Evolutionary conservation across 257 asterid genomes (phyloP).

Genomic region (Solanum stenotomum): DNA sequence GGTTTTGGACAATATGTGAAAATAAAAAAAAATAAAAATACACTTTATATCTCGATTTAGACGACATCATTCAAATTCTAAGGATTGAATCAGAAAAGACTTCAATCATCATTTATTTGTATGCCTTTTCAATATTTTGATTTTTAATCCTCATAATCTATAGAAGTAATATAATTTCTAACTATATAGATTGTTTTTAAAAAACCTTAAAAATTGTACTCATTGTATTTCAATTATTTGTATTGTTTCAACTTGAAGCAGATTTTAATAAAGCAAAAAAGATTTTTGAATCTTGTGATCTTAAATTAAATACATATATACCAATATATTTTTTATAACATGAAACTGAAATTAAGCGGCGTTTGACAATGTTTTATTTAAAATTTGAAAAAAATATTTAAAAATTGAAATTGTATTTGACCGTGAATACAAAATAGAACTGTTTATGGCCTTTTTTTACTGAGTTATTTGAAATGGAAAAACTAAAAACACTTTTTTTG

Average conservation of each 20-base stretch:
- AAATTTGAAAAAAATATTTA: not conserved
- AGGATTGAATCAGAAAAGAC: not conserved
- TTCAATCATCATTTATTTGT: not conserved
- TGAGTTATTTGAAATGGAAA: not conserved
- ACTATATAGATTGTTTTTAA: not conserved
- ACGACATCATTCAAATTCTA: rapidly evolving
- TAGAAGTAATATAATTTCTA: not conserved
- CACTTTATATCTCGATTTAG: not conserved
- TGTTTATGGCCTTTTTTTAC: not conserved
- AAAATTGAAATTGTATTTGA: not conserved
- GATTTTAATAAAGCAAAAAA: rapidly evolving
- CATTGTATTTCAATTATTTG: not conserved
- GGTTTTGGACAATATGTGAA: not conserved
- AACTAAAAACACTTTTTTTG: not conserved
- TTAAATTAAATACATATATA: not conserved
- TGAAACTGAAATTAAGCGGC: not conserved
- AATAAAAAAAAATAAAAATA: rapidly evolving
- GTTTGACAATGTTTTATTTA: not conserved
- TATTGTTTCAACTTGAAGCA: not conserved
- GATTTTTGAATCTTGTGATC: rapidly evolving
- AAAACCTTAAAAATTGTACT: not conserved
- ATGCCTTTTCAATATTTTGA: not conserved
- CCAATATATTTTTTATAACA: too few species aligned
- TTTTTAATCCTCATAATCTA: not conserved
- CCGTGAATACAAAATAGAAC: not conserved